phyloP scores from a whole-genome alignment of 352 stramenopile species.

The Globisporangium camurandrum region DNA sequence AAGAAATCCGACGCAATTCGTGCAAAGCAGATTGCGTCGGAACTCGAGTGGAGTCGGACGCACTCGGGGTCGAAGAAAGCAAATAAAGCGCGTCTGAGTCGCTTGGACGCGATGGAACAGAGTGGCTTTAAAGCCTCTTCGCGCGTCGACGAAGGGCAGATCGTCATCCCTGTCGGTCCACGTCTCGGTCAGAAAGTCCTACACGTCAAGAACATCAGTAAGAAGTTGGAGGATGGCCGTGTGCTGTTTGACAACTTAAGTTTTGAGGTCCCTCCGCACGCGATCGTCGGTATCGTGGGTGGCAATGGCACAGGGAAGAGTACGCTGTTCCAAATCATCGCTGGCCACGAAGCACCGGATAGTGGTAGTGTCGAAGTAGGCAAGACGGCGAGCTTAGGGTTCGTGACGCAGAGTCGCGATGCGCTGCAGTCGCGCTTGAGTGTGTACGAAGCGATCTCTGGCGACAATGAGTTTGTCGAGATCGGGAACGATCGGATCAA shows the following conservation, averaged over 20 bases:
- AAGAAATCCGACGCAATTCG: conserved; percentile 88
- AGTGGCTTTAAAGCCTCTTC: conserved; percentile 39
- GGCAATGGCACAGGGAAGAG: conserved; percentile 97
- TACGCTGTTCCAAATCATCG: conserved; percentile 95
- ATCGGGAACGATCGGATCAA: conserved; percentile 72
- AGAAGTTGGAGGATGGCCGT: conserved; percentile 63
- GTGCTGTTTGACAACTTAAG: conserved; percentile 92
- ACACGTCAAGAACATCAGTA: conserved; percentile 64
- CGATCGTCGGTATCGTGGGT: conserved; percentile 97
- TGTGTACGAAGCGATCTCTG: conserved; percentile 84
- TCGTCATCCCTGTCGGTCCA: conserved; percentile 89
- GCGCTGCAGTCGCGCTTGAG: conserved; percentile 52
- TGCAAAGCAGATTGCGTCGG: conserved; percentile 87
- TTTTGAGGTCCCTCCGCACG: conserved; percentile 92
- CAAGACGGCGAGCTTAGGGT: conserved; percentile 74
- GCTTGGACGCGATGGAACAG: conserved; percentile 89
- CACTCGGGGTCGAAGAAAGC: conserved; percentile 79
- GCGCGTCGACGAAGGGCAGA: conserved; percentile 77
- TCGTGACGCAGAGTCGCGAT: conserved; percentile 72
- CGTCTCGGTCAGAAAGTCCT: conserved; percentile 92
- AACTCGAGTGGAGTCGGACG: conserved; percentile 93
- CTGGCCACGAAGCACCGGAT: conserved; percentile 87
- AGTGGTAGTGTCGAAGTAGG: conserved; percentile 62
- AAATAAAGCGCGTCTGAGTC: conserved; percentile 90
- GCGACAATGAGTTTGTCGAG: conserved; percentile 81